These are phyloP conservation scores for Leucocoprinus birnbaumii DNA, from an alignment of 768 basidiomycete genomes.

Conservation along the genomic window DNA sequence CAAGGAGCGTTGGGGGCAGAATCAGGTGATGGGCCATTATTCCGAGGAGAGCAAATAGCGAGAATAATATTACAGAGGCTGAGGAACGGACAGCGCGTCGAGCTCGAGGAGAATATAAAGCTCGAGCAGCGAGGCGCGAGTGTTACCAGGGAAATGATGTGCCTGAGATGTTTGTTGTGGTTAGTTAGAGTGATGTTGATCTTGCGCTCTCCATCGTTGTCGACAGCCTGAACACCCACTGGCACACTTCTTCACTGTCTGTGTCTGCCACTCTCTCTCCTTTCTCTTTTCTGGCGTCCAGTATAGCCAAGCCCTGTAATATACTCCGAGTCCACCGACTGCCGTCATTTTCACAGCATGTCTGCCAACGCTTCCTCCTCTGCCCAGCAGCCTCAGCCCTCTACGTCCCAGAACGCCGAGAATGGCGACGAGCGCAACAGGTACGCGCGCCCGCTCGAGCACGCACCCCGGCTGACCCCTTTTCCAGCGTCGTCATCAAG, in stretches of 20 bases:
- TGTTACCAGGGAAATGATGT: constrained; percentile 15
- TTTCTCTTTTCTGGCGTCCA: constrained; percentile 24
- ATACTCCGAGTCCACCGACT: constrained; percentile 10
- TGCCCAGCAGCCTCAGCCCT: constrained; percentile 39
- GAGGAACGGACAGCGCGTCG: too few species aligned
- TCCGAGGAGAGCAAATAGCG: background rate
- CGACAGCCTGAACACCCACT: constrained; percentile 24
- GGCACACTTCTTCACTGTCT: constrained; percentile 24
- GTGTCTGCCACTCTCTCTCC: constrained; percentile 27
- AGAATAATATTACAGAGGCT: too few species aligned
- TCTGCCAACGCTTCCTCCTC: constrained; percentile 49
- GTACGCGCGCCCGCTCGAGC: constrained; percentile 25
- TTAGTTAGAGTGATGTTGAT: constrained; percentile 9
- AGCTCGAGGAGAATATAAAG: too few species aligned
- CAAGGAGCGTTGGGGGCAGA: background rate
- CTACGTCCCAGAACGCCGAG: constrained; percentile 55
- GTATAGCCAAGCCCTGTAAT: constrained; percentile 17
- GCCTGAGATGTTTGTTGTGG: constrained; percentile 18
- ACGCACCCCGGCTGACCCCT: background rate
- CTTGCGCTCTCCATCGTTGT: constrained; percentile 4
- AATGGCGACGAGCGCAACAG: constrained; percentile 78
- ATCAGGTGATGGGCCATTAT: constrained; percentile 1
- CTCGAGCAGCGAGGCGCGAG: background rate
- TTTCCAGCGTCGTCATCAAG: constrained; percentile 85
- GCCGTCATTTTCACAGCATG: constrained; percentile 31